phyloP scores from a whole-genome alignment of 2,329 filamentous ascomycete species.

The Diaporthe ampelina region DNA sequence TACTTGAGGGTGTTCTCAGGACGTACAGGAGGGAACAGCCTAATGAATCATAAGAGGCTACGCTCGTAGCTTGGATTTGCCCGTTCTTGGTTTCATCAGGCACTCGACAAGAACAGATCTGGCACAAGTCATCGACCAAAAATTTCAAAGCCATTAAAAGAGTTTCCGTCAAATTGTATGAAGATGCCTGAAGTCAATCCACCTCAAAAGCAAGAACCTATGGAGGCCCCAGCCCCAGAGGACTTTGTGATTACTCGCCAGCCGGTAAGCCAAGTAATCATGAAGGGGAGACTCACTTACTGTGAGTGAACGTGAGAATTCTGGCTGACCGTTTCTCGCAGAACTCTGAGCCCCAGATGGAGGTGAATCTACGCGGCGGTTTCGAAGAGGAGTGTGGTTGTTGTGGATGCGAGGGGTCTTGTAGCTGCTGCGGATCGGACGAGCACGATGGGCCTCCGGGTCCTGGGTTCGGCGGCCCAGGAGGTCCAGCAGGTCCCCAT shows the following conservation, averaged over 20 bases:
- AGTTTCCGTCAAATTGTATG: background rate
- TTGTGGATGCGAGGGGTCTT: conserved; percentile 33
- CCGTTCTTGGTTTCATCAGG: background rate
- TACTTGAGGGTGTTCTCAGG: background rate
- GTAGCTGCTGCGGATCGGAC: conserved; percentile 28
- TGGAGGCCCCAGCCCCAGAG: conserved; percentile 29
- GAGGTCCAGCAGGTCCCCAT: conserved; percentile 6
- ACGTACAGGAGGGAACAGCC: background rate
- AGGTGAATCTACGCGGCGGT: conserved; percentile 36
- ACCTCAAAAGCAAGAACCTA: conserved; percentile 37
- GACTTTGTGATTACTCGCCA: conserved; percentile 23
- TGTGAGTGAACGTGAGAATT: too few relatives aligned
- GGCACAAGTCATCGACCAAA: background rate
- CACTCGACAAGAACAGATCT: background rate
- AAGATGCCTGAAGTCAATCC: conserved; percentile 40
- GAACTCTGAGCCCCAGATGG: conserved; percentile 36
- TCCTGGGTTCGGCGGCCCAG: background rate
- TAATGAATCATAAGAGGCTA: background rate
- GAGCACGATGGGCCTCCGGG: conserved; percentile 1
- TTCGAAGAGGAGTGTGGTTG: conserved; percentile 40
- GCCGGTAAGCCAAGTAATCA: conserved; percentile 25
- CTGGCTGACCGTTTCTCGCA: conserved; percentile 3
- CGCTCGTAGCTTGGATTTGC: background rate
- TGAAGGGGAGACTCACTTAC: background rate
- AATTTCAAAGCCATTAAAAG: background rate